A percentile compares a stretch with the other conserved stretches of the same genome.
phyloP scores from a whole-genome alignment of 2,329 filamentous ascomycete genomes.

The Neopestalotiopsis rosae region DNA sequence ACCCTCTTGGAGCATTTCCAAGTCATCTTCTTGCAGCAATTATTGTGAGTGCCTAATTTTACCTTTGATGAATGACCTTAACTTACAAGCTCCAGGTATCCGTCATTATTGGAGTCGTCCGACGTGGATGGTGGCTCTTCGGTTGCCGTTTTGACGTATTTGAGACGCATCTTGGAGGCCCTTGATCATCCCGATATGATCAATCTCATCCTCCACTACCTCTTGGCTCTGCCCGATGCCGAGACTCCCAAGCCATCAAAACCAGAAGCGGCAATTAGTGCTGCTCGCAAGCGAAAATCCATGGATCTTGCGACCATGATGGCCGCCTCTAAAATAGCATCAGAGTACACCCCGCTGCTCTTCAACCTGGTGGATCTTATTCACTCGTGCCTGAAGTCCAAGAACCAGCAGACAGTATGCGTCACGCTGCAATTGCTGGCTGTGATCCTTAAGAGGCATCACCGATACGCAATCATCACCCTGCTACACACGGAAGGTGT shows the following conservation, averaged over 20 bases:
- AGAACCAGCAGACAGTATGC: slow-evolving; percentile 86
- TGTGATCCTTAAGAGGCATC: slow-evolving; percentile 84
- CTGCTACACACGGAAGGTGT: slow-evolving; percentile 72
- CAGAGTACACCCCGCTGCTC: slow-evolving; percentile 77
- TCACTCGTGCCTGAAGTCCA: slow-evolving; percentile 81
- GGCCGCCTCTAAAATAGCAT: slow-evolving; percentile 71
- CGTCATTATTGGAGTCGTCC: slow-evolving; percentile 93
- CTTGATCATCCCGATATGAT: slow-evolving; percentile 94
- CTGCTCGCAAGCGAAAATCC: slow-evolving; percentile 83
- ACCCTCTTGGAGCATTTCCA: slow-evolving; percentile 97
- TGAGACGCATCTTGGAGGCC: slow-evolving; percentile 87
- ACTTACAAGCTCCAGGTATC: slow-evolving; percentile 67
- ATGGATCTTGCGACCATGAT: slow-evolving; percentile 85
- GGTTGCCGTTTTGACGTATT: slow-evolving; percentile 91
- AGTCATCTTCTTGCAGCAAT: slow-evolving; percentile 91
- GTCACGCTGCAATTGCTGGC: slow-evolving; percentile 89
- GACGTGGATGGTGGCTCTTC: slow-evolving; percentile 97
- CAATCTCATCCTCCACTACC: slow-evolving; percentile 89
- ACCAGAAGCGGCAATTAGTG: slow-evolving; percentile 62
- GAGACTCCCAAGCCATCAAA: slow-evolving; percentile 41
- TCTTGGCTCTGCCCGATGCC: slow-evolving; percentile 78
- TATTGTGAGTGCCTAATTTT: slow-evolving; percentile 66
- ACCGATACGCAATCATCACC: slow-evolving; percentile 81
- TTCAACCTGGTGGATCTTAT: slow-evolving; percentile 95
- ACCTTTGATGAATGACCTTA: background rate